Conservation (phyloP, 306 rosid genomes). For the Fragaria nilgerrensis region DNA sequence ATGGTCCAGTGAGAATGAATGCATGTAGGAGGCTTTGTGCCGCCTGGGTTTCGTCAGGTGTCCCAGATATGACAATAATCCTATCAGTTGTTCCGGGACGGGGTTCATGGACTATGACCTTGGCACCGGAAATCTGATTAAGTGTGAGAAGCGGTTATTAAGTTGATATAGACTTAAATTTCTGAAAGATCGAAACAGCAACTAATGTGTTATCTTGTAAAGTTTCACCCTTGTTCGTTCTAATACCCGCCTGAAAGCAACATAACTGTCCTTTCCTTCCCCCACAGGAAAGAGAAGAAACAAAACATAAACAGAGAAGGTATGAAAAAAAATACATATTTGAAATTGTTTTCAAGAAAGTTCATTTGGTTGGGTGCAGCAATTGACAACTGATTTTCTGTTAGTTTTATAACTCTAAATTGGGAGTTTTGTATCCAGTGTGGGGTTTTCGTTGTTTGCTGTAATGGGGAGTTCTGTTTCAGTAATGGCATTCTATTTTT, state of each 20-base stretch:
- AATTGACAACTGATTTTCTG: neutral
- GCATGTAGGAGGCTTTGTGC: conserved; percentile 97
- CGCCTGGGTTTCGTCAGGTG: conserved; percentile 96
- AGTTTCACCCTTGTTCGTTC: neutral
- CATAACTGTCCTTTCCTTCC: neutral
- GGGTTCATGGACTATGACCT: conserved; percentile 75
- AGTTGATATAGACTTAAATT: neutral
- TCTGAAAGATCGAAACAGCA: conserved; percentile 5
- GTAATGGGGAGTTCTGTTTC: neutral
- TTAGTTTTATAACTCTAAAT: neutral
- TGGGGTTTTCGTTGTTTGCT: neutral
- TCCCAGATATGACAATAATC: conserved; percentile 78
- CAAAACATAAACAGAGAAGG: neutral
- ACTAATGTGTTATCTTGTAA: neutral
- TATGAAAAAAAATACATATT: neutral
- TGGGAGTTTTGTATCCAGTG: neutral
- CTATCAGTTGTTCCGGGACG: conserved; percentile 69
- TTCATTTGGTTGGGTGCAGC: neutral
- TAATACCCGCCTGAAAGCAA: neutral
- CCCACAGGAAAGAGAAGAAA: neutral
- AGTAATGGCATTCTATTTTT: neutral
- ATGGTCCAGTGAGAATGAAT: conserved; percentile 86
- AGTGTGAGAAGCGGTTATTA: neutral
- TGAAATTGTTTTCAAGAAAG: neutral
- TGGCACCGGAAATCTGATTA: conserved; percentile 86